phyloP scores from a whole-genome alignment of 2,329 filamentous ascomycete genomes.

The Xylariaceae sp. region DNA sequence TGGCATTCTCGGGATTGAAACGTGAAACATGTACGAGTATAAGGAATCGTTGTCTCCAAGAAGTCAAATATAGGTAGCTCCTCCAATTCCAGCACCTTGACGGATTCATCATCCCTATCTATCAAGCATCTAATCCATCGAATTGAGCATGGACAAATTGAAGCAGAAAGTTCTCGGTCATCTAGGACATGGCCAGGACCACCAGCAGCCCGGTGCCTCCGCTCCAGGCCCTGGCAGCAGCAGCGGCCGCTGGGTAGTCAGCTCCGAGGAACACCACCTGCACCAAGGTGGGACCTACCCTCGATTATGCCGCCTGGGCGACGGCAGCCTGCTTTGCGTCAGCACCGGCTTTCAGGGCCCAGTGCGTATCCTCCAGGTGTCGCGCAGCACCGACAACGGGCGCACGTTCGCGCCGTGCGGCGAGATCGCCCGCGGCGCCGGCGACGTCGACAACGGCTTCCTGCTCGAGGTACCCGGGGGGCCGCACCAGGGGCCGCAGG shows the following conservation, averaged over 20 bases:
- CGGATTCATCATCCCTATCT: neutral
- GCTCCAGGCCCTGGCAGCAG: neutral
- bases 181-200: neutral
- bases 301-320: slow-evolving; percentile 38
- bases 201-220: neutral
- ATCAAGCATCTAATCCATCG: neutral
- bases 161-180: neutral
- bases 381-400: slow-evolving; percentile 39
- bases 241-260: slow-evolving; percentile 9
- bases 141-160: neutral
- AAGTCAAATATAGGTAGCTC: too few species aligned
- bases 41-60: too few species aligned
- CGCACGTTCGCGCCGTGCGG: slow-evolving; percentile 34
- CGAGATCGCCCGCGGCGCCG: slow-evolving; percentile 37
- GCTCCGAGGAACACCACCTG: slow-evolving; percentile 40
- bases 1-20: neutral
- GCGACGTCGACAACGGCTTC: slow-evolving; percentile 44
- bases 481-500: slow-evolving; percentile 2
- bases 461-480: slow-evolving; percentile 34
- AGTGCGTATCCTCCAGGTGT: slow-evolving; percentile 36
- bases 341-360: slow-evolving; percentile 36
- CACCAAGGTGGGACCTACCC: slow-evolving; percentile 41
- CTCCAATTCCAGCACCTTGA: too few species aligned
- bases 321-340: slow-evolving; percentile 41
- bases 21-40: too few species aligned